phyloP scores from a whole-genome alignment of 179 eudicot genomes.

The Gypsophila paniculata region DNA sequence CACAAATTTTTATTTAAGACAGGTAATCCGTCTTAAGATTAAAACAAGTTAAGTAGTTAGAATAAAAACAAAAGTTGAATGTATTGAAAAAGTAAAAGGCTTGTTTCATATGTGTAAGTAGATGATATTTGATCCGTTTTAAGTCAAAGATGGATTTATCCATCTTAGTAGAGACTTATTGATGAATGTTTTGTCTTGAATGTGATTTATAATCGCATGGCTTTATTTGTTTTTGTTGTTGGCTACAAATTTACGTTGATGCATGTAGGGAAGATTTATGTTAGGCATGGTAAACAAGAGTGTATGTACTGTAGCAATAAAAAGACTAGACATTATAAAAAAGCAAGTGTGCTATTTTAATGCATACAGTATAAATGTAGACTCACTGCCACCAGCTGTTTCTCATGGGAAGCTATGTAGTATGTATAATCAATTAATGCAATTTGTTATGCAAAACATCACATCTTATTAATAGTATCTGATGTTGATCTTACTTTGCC shows the following conservation, averaged over 20 bases:
- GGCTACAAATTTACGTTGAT: neutral
- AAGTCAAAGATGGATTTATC: too few relatives aligned
- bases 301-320: conserved; percentile 16
- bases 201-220: neutral
- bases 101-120: too few relatives aligned
- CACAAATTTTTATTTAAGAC: too few relatives aligned
- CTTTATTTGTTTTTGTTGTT: neutral
- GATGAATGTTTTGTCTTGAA: too few relatives aligned
- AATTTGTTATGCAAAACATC: conserved; percentile 28
- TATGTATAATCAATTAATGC: conserved; percentile 23
- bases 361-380: conserved; percentile 6
- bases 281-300: conserved; percentile 10
- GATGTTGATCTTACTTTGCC: conserved; percentile 23
- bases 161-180: too few relatives aligned
- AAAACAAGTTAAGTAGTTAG: too few relatives aligned
- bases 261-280: neutral
- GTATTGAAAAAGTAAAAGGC: too few relatives aligned
- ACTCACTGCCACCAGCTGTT: conserved; percentile 16
- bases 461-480: conserved; percentile 20
- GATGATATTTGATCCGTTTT: too few relatives aligned
- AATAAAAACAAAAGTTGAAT: too few relatives aligned
- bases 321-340: conserved; percentile 18
- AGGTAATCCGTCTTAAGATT: too few relatives aligned
- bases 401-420: neutral
- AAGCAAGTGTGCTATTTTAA: conserved; percentile 17